These are phyloP conservation scores for Populus tremula DNA, from an alignment of 345 rosid genomes.

Conservation along the genomic window DNA sequence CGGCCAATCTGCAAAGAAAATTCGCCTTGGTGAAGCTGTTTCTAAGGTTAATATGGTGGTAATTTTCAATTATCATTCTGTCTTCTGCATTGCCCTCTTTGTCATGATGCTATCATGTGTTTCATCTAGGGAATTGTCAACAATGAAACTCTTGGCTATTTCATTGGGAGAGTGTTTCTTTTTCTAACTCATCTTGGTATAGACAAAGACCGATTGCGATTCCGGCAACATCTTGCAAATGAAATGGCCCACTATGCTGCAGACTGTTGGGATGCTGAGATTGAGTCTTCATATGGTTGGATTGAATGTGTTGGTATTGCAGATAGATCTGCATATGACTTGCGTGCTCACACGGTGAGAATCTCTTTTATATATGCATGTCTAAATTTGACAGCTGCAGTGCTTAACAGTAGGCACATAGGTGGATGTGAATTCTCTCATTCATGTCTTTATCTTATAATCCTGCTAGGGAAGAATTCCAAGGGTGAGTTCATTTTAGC, in stretches of 20 bases:
- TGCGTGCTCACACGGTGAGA: conserved; percentile 76
- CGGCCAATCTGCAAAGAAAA: conserved; percentile 68
- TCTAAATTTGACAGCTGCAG: neutral
- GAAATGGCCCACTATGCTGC: conserved; percentile 99
- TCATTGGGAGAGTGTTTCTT: conserved; percentile 91
- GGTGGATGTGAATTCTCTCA: neutral
- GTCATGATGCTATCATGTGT: conserved; percentile 8
- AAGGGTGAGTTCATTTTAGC: neutral
- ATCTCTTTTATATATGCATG: neutral
- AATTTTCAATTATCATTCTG: neutral
- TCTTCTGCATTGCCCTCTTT: neutral
- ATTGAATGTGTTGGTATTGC: conserved; percentile 98
- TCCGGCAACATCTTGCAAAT: conserved; percentile 93
- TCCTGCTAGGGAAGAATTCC: neutral
- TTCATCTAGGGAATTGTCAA: conserved; percentile 72
- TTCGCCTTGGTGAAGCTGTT: conserved; percentile 72
- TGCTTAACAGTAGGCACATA: neutral
- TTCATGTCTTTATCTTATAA: neutral
- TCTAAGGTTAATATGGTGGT: conserved; percentile 47
- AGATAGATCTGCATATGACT: conserved; percentile 91
- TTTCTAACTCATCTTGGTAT: conserved; percentile 81
- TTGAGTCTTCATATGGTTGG: conserved; percentile 94
- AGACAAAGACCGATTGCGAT: conserved; percentile 70
- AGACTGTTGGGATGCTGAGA: conserved; percentile 99
- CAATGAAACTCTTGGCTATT: conserved; percentile 91